These are phyloP conservation scores for Tolypocladium album DNA, from an alignment of 2,329 filamentous ascomycete species.

Conservation along the genomic window DNA sequence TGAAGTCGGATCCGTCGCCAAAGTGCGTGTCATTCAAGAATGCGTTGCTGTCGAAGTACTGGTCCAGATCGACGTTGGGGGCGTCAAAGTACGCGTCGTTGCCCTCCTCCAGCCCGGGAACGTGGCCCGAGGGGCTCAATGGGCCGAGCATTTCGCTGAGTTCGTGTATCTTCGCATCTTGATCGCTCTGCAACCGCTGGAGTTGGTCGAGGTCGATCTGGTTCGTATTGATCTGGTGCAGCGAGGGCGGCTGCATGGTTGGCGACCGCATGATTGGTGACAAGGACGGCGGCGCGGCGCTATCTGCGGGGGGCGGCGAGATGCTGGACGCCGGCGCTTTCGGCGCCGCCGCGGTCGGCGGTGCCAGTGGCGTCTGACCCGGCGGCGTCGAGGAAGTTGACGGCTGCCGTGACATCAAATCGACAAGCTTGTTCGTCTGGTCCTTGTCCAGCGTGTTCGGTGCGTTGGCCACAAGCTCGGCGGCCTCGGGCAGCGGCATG, in stretches of 20 bases:
- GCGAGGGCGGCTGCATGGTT: constrained; percentile 33
- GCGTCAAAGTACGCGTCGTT: constrained; percentile 23
- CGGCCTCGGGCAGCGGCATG: constrained; percentile 41
- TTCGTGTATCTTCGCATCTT: constrained; percentile 65
- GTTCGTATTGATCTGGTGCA: constrained; percentile 57
- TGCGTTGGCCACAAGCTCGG: constrained; percentile 40
- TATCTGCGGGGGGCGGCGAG: constrained; percentile 10
- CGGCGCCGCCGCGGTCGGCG: background rate
- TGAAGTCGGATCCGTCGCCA: constrained; percentile 36
- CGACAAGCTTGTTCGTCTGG: constrained; percentile 47
- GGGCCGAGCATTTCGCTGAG: constrained; percentile 67
- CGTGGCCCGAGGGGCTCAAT: constrained; percentile 66
- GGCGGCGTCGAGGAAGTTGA: constrained; percentile 12
- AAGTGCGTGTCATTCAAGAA: constrained; percentile 28
- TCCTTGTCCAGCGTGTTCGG: constrained; percentile 44
- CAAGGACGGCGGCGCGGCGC: constrained; percentile 24
- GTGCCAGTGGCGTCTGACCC: constrained; percentile 7
- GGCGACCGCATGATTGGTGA: constrained; percentile 38
- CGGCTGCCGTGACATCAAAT: constrained; percentile 43
- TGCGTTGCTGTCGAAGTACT: constrained; percentile 36
- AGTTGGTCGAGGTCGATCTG: constrained; percentile 69
- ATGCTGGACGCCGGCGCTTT: background rate
- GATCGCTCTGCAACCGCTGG: constrained; percentile 67
- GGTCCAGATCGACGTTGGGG: constrained; percentile 35
- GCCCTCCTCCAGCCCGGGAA: constrained; percentile 54